These are phyloP conservation scores for Cyberlindnera petersonii DNA, from an alignment of 805 yeast species.

Conservation along the genomic window DNA sequence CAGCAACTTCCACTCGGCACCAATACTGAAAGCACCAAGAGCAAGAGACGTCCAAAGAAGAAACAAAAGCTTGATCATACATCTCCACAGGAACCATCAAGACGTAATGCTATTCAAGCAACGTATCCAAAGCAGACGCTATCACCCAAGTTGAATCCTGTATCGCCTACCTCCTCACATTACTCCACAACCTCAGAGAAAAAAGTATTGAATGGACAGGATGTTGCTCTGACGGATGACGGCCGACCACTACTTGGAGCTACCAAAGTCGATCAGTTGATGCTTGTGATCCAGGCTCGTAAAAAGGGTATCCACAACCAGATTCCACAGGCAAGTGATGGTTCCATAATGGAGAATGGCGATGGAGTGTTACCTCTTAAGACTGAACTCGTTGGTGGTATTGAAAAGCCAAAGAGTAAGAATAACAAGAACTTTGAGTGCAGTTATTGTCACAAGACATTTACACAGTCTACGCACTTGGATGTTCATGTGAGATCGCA, in stretches of 20 bases:
- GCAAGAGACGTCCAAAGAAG: conserved; percentile 1
- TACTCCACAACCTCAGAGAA: conserved; percentile 16
- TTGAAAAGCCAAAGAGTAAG: conserved; percentile 53
- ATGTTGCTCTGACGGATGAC: conserved; percentile 48
- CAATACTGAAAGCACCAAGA: no score
- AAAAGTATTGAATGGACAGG: conserved; percentile 42
- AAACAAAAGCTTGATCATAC: conserved; percentile 4
- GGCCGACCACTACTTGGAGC: conserved; percentile 75
- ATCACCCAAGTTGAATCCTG: conserved; percentile 8
- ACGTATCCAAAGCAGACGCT: conserved; percentile 7
- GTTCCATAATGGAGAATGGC: conserved; percentile 55
- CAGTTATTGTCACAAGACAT: conserved; percentile 71
- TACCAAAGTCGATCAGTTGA: conserved; percentile 84
- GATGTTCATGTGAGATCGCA: conserved; percentile 88
- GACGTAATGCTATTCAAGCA: conserved; percentile 18
- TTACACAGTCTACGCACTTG: conserved; percentile 86
- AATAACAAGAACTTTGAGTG: conserved; percentile 61
- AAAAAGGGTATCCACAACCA: conserved; percentile 68
- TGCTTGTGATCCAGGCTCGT: conserved; percentile 88
- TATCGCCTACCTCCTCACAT: conserved; percentile 12
- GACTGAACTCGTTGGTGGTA: conserved; percentile 72
- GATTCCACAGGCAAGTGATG: conserved; percentile 64
- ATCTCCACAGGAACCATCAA: not conserved
- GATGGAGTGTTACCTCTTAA: conserved; percentile 53
- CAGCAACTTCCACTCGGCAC: conserved; percentile 1